Evolutionary conservation across 2,329 filamentous ascomycete species (phyloP).

Genomic region (Escovopsis sp.): DNA sequence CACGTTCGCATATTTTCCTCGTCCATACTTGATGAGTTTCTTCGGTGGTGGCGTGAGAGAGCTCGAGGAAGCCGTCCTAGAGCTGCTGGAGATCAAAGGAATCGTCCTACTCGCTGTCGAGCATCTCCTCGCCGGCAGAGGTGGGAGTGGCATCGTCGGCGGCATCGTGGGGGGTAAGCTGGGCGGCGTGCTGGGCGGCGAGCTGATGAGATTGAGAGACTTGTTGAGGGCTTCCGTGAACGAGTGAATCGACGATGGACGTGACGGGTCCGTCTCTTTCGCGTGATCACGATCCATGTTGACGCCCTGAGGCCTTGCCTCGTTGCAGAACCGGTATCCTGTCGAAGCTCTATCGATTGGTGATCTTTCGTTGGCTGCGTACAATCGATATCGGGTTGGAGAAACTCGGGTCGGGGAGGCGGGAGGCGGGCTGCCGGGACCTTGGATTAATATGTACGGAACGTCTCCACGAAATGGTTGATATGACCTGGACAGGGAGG

Average conservation of each 20-base stretch:
- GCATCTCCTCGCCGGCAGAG: constrained; percentile 1
- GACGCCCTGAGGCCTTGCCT: constrained; percentile 1
- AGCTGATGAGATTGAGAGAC: too few species aligned
- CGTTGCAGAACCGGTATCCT: neutral
- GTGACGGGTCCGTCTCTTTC: neutral
- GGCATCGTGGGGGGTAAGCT: constrained; percentile 3
- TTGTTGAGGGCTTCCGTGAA: constrained; percentile 1
- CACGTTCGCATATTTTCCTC: constrained; percentile 25
- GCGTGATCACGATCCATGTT: constrained; percentile 4
- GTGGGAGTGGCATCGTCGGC: constrained; percentile 3
- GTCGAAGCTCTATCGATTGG: too few species aligned
- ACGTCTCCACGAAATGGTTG: too few species aligned
- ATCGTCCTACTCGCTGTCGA: neutral
- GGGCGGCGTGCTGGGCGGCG: neutral
- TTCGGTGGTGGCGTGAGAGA: constrained; percentile 7
- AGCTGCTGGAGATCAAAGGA: neutral
- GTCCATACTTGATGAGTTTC: constrained; percentile 32
- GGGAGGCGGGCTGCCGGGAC: too few species aligned
- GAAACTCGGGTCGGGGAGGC: too few species aligned
- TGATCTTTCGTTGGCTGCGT: too few species aligned
- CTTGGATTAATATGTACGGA: too few species aligned
- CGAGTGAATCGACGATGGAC: constrained; percentile 5
- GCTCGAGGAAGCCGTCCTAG: constrained; percentile 5
- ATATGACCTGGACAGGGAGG: too few species aligned
- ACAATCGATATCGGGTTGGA: too few species aligned